A percentile compares a stretch with the other conserved stretches of the same genome.
Evolutionary conservation across 176 grass and related monocot species (phyloP).

Genomic region (Bromus sterilis): DNA sequence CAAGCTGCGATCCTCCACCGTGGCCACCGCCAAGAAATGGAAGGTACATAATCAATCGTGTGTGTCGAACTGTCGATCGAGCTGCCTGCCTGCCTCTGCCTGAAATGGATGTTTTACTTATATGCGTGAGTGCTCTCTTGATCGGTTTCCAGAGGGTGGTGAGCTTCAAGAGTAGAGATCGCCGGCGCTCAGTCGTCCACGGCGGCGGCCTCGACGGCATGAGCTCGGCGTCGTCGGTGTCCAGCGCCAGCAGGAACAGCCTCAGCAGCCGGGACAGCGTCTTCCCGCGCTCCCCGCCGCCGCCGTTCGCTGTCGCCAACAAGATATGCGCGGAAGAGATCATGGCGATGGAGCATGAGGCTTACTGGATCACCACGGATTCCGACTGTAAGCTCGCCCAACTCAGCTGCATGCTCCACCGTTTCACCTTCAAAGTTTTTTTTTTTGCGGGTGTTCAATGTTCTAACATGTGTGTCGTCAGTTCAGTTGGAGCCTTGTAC

Average conservation of each 20-base stretch:
- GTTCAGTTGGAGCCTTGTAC: neutral
- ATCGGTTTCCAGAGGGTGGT: neutral
- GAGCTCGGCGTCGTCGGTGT: neutral
- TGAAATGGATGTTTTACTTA: too few relatives aligned
- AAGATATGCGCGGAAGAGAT: neutral
- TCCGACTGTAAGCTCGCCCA: constrained; percentile 9
- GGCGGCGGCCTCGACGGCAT: neutral
- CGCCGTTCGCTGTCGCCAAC: neutral
- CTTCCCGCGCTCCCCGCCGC: neutral
- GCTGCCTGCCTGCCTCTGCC: too few relatives aligned
- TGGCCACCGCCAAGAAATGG: constrained; percentile 25
- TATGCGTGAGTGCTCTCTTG: too few relatives aligned
- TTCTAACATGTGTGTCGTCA: neutral
- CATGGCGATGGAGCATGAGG: neutral
- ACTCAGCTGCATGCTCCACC: neutral
- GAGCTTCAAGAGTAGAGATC: neutral
- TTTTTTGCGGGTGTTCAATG: too few relatives aligned
- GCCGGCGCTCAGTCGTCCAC: neutral
- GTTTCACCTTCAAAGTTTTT: neutral
- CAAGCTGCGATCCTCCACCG: constrained; percentile 6
- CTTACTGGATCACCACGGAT: constrained; percentile 31
- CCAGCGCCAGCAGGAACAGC: constrained; percentile 13
- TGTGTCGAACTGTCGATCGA: too few relatives aligned
- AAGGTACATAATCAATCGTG: too few relatives aligned
- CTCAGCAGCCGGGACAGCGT: constrained; percentile 1